Conservation (phyloP, 164 flowering plant species). For the Saururus chinensis region DNA sequence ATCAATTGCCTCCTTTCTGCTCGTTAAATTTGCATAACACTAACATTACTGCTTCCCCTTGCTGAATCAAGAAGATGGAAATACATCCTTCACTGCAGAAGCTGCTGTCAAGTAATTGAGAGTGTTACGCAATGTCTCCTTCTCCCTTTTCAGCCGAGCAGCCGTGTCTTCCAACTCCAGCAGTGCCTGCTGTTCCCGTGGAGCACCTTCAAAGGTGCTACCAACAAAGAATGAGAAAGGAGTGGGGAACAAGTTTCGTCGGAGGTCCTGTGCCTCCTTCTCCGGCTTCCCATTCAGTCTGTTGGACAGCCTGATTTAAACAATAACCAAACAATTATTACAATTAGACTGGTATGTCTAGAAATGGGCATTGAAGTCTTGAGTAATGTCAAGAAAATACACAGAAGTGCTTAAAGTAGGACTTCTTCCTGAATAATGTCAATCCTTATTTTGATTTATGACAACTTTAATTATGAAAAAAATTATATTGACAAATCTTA, state of each 20-base stretch:
- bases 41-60: neutral
- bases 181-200: slow-evolving; percentile 93
- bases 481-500: no score
- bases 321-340: no score
- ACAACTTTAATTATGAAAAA: no score
- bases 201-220: slow-evolving; percentile 95
- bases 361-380: neutral
- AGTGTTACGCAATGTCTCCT: slow-evolving; percentile 84
- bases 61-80: slow-evolving; percentile 42
- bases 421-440: no score
- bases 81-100: slow-evolving; percentile 90
- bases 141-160: slow-evolving; percentile 76
- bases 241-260: slow-evolving; percentile 82
- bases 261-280: slow-evolving; percentile 64
- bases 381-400: neutral
- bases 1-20: neutral
- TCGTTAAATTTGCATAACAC: neutral
- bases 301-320: slow-evolving; percentile 43
- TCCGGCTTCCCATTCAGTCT: slow-evolving; percentile 85
- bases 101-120: slow-evolving; percentile 92
- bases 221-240: slow-evolving; percentile 96
- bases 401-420: no score
- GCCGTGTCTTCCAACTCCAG: slow-evolving; percentile 90
- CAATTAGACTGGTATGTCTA: neutral
- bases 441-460: no score